These are phyloP conservation scores for Rauvolfia tetraphylla DNA, from an alignment of 257 asterid species.

Conservation along the genomic window DNA sequence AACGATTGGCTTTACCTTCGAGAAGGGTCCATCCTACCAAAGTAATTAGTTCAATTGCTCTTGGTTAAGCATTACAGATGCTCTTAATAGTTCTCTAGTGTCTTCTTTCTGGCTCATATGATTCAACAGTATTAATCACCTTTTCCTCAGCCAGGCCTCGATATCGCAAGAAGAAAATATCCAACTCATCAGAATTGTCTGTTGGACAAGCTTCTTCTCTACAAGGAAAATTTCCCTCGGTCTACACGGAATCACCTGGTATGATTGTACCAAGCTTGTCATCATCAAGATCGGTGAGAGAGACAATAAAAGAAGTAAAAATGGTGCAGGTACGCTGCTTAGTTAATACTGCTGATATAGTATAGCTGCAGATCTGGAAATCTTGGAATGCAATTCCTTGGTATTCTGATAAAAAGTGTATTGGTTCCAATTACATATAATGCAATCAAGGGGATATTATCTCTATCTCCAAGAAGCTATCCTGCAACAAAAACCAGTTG, in stretches of 20 bases:
- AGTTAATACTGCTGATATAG: not conserved
- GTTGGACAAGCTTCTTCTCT: constrained; percentile 37
- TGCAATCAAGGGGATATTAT: not conserved
- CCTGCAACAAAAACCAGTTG: not conserved
- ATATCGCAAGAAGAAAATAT: constrained; percentile 51
- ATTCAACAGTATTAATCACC: constrained; percentile 18
- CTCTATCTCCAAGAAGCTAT: not conserved
- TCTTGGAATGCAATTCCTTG: not conserved
- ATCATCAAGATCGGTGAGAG: constrained; percentile 84
- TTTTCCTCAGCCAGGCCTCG: constrained; percentile 59
- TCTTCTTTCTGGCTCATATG: not conserved
- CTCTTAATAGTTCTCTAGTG: not conserved
- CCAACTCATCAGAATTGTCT: constrained; percentile 51
- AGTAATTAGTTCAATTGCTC: constrained; percentile 37
- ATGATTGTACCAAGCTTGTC: constrained; percentile 61
- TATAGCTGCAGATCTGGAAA: not conserved
- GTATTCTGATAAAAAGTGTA: not conserved
- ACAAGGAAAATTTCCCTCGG: constrained; percentile 39
- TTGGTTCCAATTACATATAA: not conserved
- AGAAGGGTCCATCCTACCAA: constrained; percentile 88
- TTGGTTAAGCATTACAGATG: not conserved
- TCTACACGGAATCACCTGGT: constrained; percentile 51
- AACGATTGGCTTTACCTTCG: constrained; percentile 96
- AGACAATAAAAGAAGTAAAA: constrained; percentile 81
- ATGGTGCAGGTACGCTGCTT: constrained; percentile 75